Base-by-base conservation (phyloP, 169 alveolate species). In the Eimeria sp. region DNA sequence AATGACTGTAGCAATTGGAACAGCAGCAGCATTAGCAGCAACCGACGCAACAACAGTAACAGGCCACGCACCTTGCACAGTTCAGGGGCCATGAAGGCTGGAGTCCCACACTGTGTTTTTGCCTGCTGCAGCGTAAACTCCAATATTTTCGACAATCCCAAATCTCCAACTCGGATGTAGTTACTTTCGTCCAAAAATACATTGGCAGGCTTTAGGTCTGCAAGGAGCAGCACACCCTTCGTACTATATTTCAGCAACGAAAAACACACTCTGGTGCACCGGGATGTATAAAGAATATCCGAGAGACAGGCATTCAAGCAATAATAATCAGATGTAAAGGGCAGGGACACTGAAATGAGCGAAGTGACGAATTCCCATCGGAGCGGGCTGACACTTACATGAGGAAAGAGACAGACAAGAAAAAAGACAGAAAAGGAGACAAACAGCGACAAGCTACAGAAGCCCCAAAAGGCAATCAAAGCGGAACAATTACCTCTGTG, bases 61-160 rank as follows among this genome's bases (percentile, higher is more conserved):
- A 45, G 14, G 27, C 72, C 4, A 34, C 86, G 10, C 18, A 61
- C 90, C 94, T 93, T 95, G 73, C 99, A 99, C 88, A 99, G 98
- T 97, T 99, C 99, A 0, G 99, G 99, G 51, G 99, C 99, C 97
- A 99, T 97, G 98, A 99, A 99, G 98, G 99, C 99, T 0, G 99
- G 99, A 4, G 99, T 99, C 63, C 99, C 99, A 65, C 99, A 99
- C 96, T 98, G 98, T 40, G 99, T 99, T 91, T 97, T 97, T 45
- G 99, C 99, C 97, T 99, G 99, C 89, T 99, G 99, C 49, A 98
- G 97, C 3, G 99, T 98, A 92, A 98, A 98, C 89, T 98, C 99
- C 84, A 99, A 98, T 58, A 99, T 98, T 97, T 99, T 99, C 87
- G 99, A 97, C 45, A 99, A 98, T n/a, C 99, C 99, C 95, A 99